These are phyloP conservation scores for carrot (Daucus carota) DNA, from an alignment of 129 eudicot genomes.

Conservation along the genomic window DNA sequence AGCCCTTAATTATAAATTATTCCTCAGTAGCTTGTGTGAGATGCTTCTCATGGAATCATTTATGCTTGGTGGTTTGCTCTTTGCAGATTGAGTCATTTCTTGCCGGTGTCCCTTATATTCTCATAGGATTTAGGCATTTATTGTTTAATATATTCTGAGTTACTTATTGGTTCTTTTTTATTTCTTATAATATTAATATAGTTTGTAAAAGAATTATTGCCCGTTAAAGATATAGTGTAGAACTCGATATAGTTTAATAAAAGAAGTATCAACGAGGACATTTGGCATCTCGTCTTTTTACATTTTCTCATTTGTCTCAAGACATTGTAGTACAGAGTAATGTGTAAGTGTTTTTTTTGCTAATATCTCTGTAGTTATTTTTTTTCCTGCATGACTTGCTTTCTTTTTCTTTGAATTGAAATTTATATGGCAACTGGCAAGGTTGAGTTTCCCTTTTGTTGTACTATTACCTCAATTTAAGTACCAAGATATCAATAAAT, in stretches of 20 bases:
- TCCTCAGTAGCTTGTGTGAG: neutral
- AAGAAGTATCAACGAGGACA: too few species aligned
- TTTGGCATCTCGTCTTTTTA: too few species aligned
- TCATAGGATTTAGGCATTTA: slow-evolving; percentile 95
- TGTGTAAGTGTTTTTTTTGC: too few species aligned
- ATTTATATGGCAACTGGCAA: neutral
- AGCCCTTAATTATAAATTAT: neutral
- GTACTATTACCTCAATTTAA: neutral
- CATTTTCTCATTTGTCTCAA: too few species aligned
- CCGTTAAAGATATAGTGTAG: too few species aligned
- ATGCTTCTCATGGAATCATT: neutral
- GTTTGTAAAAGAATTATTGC: too few species aligned
- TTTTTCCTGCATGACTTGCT: neutral
- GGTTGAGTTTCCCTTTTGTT: neutral
- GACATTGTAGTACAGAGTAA: too few species aligned
- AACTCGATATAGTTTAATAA: too few species aligned
- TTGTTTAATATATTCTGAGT: too few species aligned
- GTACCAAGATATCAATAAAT: neutral
- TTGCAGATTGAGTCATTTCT: slow-evolving; percentile 95
- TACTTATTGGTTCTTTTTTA: too few species aligned
- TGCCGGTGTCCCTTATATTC: slow-evolving; percentile 95
- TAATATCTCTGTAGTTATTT: neutral
- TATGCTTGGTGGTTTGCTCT: neutral
- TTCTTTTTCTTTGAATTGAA: neutral
- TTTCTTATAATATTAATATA: too few species aligned